These are phyloP conservation scores for Capillidium heterosporum DNA, from an alignment of 371 early-diverging fungal species.

Conservation along the genomic window DNA sequence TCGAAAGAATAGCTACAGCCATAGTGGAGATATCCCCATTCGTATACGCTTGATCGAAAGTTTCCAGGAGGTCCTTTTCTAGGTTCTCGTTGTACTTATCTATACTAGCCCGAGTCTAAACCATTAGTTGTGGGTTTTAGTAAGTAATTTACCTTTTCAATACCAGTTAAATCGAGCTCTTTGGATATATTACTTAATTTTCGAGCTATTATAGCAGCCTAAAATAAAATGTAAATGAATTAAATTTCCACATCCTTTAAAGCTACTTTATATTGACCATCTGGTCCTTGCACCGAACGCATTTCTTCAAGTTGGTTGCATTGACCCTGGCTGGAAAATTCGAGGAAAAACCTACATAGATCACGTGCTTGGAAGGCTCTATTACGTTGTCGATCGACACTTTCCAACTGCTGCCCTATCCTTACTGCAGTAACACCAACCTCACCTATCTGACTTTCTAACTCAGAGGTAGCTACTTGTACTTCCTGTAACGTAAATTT, in stretches of 20 bases:
- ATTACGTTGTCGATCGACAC: slow-evolving; percentile 74
- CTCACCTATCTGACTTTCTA: slow-evolving; percentile 74
- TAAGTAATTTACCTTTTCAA: slow-evolving; percentile 32
- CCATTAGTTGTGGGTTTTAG: background rate
- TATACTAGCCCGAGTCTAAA: slow-evolving; percentile 50
- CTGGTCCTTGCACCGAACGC: slow-evolving; percentile 42
- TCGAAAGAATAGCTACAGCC: slow-evolving; percentile 23
- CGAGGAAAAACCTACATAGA: slow-evolving; percentile 75
- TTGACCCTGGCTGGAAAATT: slow-evolving; percentile 58
- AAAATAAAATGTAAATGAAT: background rate
- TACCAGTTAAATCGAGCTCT: slow-evolving; percentile 68
- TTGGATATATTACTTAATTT: slow-evolving; percentile 70
- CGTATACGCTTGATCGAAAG: slow-evolving; percentile 71
- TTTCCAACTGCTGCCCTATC: slow-evolving; percentile 92
- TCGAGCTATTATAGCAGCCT: slow-evolving; percentile 73
- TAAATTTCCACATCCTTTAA: background rate
- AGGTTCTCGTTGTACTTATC: slow-evolving; percentile 83
- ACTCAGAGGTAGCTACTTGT: slow-evolving; percentile 53
- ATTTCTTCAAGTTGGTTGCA: slow-evolving; percentile 54
- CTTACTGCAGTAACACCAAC: slow-evolving; percentile 91
- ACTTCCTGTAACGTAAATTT: slow-evolving; percentile 36
- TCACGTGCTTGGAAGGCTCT: slow-evolving; percentile 76
- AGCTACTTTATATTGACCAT: slow-evolving; percentile 65
- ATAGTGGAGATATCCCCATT: slow-evolving; percentile 39
- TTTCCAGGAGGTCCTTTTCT: slow-evolving; percentile 69